A percentile compares a stretch with the other conserved stretches of the same genome.
phyloP scores from a whole-genome alignment of 192 early-diverging fungal genomes.

The Mortierella hygrophila region DNA sequence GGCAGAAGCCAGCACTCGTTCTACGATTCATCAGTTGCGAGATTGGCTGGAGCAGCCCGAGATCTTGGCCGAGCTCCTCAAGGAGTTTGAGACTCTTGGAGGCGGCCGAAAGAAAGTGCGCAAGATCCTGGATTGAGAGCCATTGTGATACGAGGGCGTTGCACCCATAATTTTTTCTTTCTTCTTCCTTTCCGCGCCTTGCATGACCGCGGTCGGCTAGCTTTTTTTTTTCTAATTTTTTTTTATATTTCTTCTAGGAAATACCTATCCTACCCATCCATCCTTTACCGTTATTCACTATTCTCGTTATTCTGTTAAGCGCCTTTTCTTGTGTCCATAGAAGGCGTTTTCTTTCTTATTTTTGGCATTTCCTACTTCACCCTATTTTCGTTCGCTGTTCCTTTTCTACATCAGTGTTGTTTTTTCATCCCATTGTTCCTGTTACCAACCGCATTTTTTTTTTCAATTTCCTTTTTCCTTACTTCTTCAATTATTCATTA shows the following conservation, averaged over 20 bases:
- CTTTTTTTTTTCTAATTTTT: background rate
- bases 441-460: slow-evolving; percentile 9
- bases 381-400: background rate
- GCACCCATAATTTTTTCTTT: too few species aligned
- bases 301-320: too few species aligned
- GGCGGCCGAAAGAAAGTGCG: slow-evolving; percentile 34
- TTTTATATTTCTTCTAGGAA: too few species aligned
- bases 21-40: slow-evolving; percentile 51
- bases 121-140: slow-evolving; percentile 21
- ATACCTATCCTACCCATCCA: too few species aligned
- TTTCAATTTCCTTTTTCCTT: background rate
- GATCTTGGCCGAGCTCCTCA: slow-evolving; percentile 11
- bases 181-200: background rate
- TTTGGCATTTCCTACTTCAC: background rate
- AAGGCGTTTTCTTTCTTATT: too few species aligned
- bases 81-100: slow-evolving; percentile 34
- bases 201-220: background rate
- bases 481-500: background rate
- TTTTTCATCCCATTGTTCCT: background rate
- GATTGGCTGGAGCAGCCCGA: slow-evolving; percentile 27
- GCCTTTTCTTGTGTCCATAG: too few species aligned
- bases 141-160: too few species aligned
- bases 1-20: slow-evolving; percentile 52
- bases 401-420: background rate
- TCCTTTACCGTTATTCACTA: too few species aligned